Conservation (phyloP, 2,329 filamentous ascomycete species). For the Diplodia sapinea region DNA sequence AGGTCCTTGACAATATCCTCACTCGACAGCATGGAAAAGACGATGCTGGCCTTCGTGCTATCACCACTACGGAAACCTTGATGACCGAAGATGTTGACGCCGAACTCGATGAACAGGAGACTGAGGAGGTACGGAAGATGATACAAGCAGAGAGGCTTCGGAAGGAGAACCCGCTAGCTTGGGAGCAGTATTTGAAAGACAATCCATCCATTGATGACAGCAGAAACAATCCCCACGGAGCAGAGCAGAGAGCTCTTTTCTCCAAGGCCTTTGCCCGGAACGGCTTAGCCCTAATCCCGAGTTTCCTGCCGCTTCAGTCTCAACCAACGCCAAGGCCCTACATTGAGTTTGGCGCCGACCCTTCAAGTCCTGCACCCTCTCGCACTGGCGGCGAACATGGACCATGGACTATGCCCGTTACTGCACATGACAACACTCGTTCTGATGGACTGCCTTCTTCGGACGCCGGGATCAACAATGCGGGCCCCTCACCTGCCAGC, state of each 20-base stretch:
- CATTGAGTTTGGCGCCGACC: not conserved
- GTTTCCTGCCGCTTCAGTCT: not conserved
- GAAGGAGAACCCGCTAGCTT: slow-evolving; percentile 11
- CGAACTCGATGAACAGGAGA: slow-evolving; percentile 67
- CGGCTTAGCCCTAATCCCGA: not conserved
- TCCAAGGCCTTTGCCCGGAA: not conserved
- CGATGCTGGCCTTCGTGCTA: slow-evolving; percentile 56
- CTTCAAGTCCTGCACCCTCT: not conserved
- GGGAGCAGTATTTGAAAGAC: slow-evolving; percentile 7
- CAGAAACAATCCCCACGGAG: not conserved
- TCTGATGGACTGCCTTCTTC: not conserved
- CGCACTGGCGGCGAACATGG: not conserved
- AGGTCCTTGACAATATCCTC: slow-evolving; percentile 67
- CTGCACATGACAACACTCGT: not conserved
- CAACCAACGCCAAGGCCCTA: not conserved
- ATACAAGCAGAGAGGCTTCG: slow-evolving; percentile 14
- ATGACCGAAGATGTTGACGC: slow-evolving; percentile 66
- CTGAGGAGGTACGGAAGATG: slow-evolving; percentile 56
- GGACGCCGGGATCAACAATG: slow-evolving; percentile 23
- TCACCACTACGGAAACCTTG: slow-evolving; percentile 74
- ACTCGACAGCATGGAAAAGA: slow-evolving; percentile 54
- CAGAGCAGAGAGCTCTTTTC: slow-evolving; percentile 2
- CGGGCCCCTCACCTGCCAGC: slow-evolving; percentile 8
- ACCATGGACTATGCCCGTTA: not conserved
- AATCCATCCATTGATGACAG: slow-evolving; percentile 13